Evolutionary conservation across 2,329 filamentous ascomycete species (phyloP).

Genomic region (Xylariaceae sp.): DNA sequence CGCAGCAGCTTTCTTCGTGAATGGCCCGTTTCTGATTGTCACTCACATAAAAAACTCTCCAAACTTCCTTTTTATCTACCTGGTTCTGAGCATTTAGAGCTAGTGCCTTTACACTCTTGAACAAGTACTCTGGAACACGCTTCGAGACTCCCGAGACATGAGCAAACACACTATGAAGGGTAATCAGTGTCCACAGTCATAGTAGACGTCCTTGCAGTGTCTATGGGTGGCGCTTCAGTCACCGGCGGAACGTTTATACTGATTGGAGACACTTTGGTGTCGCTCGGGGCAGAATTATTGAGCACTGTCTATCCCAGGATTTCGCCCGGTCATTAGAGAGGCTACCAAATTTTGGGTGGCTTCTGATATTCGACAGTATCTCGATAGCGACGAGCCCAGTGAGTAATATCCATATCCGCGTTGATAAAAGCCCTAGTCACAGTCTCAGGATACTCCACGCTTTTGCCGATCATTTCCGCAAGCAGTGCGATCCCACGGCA

Average conservation of each 20-base stretch:
- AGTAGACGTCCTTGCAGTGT: slow-evolving; percentile 11
- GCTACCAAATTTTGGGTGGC: slow-evolving; percentile 21
- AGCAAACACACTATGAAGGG: too few relatives aligned
- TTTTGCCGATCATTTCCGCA: slow-evolving; percentile 15
- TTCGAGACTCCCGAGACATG: too few relatives aligned
- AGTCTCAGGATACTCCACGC: slow-evolving; percentile 13
- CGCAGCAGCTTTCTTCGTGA: slow-evolving; percentile 14
- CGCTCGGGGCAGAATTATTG: slow-evolving; percentile 14
- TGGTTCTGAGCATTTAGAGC: too few relatives aligned
- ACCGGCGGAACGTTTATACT: slow-evolving; percentile 18
- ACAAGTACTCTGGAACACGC: too few relatives aligned
- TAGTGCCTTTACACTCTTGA: too few relatives aligned
- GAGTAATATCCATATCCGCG: background rate
- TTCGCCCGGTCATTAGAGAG: slow-evolving; percentile 11
- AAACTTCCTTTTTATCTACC: too few relatives aligned
- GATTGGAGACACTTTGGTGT: slow-evolving; percentile 8
- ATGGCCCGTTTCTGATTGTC: slow-evolving; percentile 16
- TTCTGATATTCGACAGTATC: slow-evolving; percentile 15
- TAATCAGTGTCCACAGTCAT: too few relatives aligned
- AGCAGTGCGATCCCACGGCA: slow-evolving; percentile 18
- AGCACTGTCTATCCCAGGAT: slow-evolving; percentile 16
- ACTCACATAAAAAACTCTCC: too few relatives aligned
- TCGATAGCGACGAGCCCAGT: slow-evolving; percentile 13
- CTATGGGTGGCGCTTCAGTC: slow-evolving; percentile 14
- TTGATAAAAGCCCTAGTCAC: slow-evolving; percentile 13